Base-by-base conservation (phyloP, 768 basidiomycete genomes). In the Boletus bicolor region DNA sequence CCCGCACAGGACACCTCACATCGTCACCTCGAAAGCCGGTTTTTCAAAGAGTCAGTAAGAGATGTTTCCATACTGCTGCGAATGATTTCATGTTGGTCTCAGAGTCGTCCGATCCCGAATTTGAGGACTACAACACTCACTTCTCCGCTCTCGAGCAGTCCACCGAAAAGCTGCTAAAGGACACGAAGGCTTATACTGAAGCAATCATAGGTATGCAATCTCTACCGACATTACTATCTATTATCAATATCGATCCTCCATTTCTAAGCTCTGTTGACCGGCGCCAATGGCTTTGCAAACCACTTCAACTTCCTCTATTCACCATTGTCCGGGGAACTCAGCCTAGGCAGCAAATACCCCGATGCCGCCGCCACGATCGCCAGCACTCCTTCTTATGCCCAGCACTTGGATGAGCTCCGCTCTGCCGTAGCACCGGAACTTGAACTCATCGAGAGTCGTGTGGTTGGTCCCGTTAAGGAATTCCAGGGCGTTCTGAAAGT, bases 91-190 rank as follows among this genome's bases (percentile, higher is more conserved):
- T 34, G 10, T 44, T 32, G 54, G 32, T 54, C 26, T 24, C 63
- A 85, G 92, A 88, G 73, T 92, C 92, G 5, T 77, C 72, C 64
- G 94, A 95, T 76, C 82, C 89, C 19, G 93, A 95, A 68, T 96
- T 93, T 73, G 91, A 96, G 62, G 92, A 94, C 56, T 89, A 85
- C 62, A 80, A 85, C 59, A 81, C 86, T 43, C 84, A 91, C 68
- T 96, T 97, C 71, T 71, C 79, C 11, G 67, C 79, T 4, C 76
- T 98, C 61, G 93, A 98, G 73, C 73, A 81, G 49, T 86, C 89
- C 26, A 82, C 89, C 0, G 94, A 95, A 69, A 94, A 93, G 75
- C 76, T 98, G 54, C 73, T 94, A 64, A 98, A 98, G 76, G 95
- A 99, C 66, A 86, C 89, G 34, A 91, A 88, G 65, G 78, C 84